Percentiles rank a stretch among this genome's conserved stretches.
Evolutionary conservation across 2,329 filamentous ascomycete genomes (phyloP).

Genomic region (Diaporthe citrichinensis): DNA sequence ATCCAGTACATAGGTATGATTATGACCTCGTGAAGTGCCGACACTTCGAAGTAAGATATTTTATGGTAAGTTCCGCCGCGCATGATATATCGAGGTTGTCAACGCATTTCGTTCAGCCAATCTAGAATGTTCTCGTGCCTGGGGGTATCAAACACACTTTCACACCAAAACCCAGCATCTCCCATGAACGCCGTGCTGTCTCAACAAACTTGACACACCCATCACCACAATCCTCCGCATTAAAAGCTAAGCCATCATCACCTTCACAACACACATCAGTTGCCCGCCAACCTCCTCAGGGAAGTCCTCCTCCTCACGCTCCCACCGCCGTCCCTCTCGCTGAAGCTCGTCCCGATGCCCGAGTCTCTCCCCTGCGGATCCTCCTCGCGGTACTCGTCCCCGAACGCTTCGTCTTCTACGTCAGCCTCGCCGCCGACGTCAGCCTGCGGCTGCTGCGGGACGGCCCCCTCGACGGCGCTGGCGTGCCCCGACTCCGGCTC

Average conservation of each 20-base stretch:
- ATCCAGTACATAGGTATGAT: too few relatives aligned
- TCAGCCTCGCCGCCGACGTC: conserved; percentile 59
- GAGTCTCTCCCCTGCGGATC: conserved; percentile 56
- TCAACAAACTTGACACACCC: neutral
- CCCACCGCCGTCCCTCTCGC: conserved; percentile 42
- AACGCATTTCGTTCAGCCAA: neutral
- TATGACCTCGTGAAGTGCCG: too few relatives aligned
- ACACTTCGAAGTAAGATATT: too few relatives aligned
- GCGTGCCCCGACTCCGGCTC: conserved; percentile 47
- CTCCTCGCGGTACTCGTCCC: conserved; percentile 46
- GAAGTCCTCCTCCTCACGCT: conserved; percentile 36
- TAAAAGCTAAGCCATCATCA: neutral
- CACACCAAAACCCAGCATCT: neutral
- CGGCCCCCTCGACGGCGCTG: neutral
- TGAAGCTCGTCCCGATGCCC: conserved; percentile 69
- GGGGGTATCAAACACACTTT: conserved; percentile 17
- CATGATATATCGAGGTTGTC: neutral
- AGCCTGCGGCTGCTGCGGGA: conserved; percentile 40
- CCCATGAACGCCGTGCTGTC: neutral
- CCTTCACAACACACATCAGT: neutral
- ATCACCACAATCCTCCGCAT: neutral
- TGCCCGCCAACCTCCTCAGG: neutral
- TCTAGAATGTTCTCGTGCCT: conserved; percentile 13
- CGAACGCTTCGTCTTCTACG: conserved; percentile 61
- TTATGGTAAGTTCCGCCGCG: too few relatives aligned